Evolutionary conservation across 495 filamentous ascomycete genomes (phyloP), one percentile per base, ranked within the genome.

Genomic region (Lasiosphaeria hispida): DNA sequence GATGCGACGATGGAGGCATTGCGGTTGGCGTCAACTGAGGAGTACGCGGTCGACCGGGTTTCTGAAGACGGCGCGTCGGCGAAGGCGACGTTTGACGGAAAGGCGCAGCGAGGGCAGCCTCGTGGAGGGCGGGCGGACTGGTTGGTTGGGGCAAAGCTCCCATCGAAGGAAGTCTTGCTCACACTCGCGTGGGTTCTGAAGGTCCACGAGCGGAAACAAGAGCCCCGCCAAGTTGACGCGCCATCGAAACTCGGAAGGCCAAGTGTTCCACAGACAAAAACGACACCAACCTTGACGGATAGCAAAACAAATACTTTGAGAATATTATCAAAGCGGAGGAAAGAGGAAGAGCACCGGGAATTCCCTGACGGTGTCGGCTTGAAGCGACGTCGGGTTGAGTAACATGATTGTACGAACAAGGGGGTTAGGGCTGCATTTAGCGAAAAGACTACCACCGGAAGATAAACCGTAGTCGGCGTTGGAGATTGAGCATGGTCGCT

Each of bases 1-100:
- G 87, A 90, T 90, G 90, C 90, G 89, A 92, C 90, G 86, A 84
- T 87, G 84, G 83, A 77, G 83, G 86, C 83, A 82, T 88, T 91
- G 90, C 89, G 80, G 80, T 82, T 76, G 77, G 79, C 74, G 70
- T 67, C 64, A 53, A 75, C 79, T 81, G 73, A 81, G 67, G 73
- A 71, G 62, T 57, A 60, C 63, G 58, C 69, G 60, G 75, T 70
- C 55, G 67, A 68, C 62, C 70, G 62, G 71, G 69, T 68, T 73
- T 72, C 71, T 49, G 65, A 60, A 61, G 59, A 43, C 60, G 75
- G 71, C 73, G 63, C 63, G 59, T 62, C 65, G 65, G 65, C 70
- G 67, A 66, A 64, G 48, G 67, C 63, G 15, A 57, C 65, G 41
- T 52, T 62, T 64, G 41, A 49, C 44, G 61, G 59, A 53, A 45